Conservation (phyloP, 2,329 filamentous ascomycete species). For the Pyrenophora teres region DNA sequence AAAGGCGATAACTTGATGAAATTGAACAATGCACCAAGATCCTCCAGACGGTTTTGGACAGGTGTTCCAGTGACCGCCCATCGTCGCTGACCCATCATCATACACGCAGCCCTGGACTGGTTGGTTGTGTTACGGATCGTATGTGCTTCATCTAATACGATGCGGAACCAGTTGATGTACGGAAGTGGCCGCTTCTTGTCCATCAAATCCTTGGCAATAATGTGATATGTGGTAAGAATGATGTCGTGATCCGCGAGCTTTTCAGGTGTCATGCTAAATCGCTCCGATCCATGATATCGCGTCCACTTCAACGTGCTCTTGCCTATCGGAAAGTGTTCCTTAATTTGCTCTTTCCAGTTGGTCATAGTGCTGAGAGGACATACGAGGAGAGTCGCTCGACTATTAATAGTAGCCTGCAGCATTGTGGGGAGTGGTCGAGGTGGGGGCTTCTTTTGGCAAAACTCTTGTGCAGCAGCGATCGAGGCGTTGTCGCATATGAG, state of each 20-base stretch:
- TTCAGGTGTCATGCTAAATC: slow-evolving; percentile 64
- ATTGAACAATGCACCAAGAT: slow-evolving; percentile 82
- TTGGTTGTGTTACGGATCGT: slow-evolving; percentile 87
- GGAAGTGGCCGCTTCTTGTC: slow-evolving; percentile 69
- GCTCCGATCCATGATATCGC: slow-evolving; percentile 82
- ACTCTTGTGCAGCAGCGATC: slow-evolving; percentile 64
- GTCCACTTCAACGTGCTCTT: slow-evolving; percentile 67
- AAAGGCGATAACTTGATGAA: slow-evolving; percentile 88
- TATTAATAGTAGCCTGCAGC: slow-evolving; percentile 60
- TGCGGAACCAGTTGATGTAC: slow-evolving; percentile 87
- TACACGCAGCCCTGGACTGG: slow-evolving; percentile 83
- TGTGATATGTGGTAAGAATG: slow-evolving; percentile 91
- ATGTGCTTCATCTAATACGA: slow-evolving; percentile 93
- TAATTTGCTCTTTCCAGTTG: slow-evolving; percentile 94
- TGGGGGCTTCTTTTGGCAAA: slow-evolving; percentile 60
- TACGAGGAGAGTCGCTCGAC: slow-evolving; percentile 80
- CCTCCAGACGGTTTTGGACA: slow-evolving; percentile 86
- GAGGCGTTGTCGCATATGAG: slow-evolving; percentile 67
- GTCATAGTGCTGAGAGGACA: slow-evolving; percentile 88
- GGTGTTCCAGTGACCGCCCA: slow-evolving; percentile 99
- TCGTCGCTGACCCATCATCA: slow-evolving; percentile 76
- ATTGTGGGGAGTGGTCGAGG: slow-evolving; percentile 4
- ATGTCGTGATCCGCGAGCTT: slow-evolving; percentile 77
- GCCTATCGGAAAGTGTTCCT: slow-evolving; percentile 71
- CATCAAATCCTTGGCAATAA: slow-evolving; percentile 75